Evolutionary conservation across 495 filamentous ascomycete genomes (phyloP), one percentile per base, ranked within the genome.

Genomic region (Aspergillus haitiensis): DNA sequence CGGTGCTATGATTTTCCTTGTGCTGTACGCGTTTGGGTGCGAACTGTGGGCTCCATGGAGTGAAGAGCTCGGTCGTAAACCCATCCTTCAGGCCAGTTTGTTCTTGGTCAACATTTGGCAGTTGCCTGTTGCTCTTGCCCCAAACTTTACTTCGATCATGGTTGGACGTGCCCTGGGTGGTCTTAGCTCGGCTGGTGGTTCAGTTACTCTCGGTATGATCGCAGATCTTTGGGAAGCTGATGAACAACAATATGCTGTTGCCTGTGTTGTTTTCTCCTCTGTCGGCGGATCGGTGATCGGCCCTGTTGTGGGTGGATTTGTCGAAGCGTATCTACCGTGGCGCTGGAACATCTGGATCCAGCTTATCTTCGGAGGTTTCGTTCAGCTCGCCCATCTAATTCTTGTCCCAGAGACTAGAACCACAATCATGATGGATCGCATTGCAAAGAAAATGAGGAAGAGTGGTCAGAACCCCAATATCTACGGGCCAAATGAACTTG

Each of bases 31-130:
- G 7, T 86, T 88, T 61, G 85, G 84, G 27, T 86, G 85, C 70
- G 85, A 88, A 62, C 74, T 88, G 0, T 87, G 85, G 85, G 84
- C 85, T 1, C 84, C 85, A 0, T 88, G 84, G 84, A 83, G 80
- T 60, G 85, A 88, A 56, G 84, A 87, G 51, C 67, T 83, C 48
- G 84, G 84, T 11, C 80, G 84, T 11, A 81, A 79, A 66, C 78
- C 78, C 0, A 79, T 86, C 40, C 69, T 85, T 15, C 84, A 87
- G 64, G 44, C 71, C 0, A 82, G 77, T 56, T 64, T 87, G 34
- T 76, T 84, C 45, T 67, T 87, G 1, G 83, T 87, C 64, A 87
- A 87, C 47, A 63, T 84, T 45, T 87, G 71, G 68, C 82, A 85
- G 37, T 64, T 87, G 21, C 76, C 82, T 6, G 81, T 80, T 35